Evolutionary conservation across 768 basidiomycete genomes (phyloP), one percentile per base, ranked within the genome.

Genomic region (Termitomyces sp.): DNA sequence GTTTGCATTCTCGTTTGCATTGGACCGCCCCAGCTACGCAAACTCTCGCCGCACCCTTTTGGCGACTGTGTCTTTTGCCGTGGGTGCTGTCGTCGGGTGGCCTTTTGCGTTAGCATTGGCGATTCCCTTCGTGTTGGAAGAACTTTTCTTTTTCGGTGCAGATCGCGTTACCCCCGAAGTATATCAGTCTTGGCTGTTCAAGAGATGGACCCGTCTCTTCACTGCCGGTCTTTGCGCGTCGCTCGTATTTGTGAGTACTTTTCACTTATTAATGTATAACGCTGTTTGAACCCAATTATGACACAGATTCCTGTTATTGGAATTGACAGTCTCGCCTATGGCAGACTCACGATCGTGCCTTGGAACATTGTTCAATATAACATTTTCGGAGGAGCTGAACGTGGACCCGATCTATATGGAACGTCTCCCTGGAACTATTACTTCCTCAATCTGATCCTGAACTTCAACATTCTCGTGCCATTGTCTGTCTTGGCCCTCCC

Each of bases 331-430:
- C 74, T 85, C 58, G 92, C 88, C 1, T 99, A 98, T 65, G 91
- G 91, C 19, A 85, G 81, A 55, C 74, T 85, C 40, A 77, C 81
- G 5, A 68, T 96, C 53, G 90, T 92, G 2, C 90, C 96, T 1
- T 93, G 92, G 87, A 97, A 98, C 69, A 95, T 98, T 60, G 70
- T 98, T 63, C 76, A 74, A 49, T 98, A 99, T 77, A 99, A 99
- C 69, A 79, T 98, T 58, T 91, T 99, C 70, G 85, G 90, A 15
- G 82, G 83, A 34, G 68, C 81, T 43, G 80, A 82, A 44, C 84
- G 87, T 30, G 94, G 95, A 1, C 93, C 97, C n/a, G 81, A 85
- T 53, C 81, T 99, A 22, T 98, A 98, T 68, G 97, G 97, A 45
- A 94, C 90, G 19, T 87, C 88, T 46, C 90, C 96, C 9, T 85